These are phyloP conservation scores for Magnusiomyces tetraspermus DNA, from an alignment of 1,139 yeast species.

Conservation along the genomic window DNA sequence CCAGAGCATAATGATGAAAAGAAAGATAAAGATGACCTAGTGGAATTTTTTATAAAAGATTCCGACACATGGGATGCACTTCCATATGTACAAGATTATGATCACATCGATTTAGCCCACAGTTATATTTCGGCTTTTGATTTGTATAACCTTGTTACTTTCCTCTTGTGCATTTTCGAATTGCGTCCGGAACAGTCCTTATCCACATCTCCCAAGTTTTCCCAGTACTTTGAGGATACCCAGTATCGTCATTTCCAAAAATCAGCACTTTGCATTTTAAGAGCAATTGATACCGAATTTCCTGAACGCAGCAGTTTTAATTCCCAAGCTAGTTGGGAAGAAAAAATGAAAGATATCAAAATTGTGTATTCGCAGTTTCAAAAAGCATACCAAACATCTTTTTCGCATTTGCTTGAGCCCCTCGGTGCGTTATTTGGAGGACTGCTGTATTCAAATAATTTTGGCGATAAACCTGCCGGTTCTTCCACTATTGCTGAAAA, in stretches of 20 bases:
- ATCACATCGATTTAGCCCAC: slow-evolving; percentile 1
- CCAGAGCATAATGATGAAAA: slow-evolving; percentile 9
- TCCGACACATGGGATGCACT: slow-evolving; percentile 28
- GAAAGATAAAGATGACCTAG: slow-evolving; percentile 22
- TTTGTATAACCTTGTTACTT: slow-evolving; percentile 21
- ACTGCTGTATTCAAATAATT: slow-evolving; percentile 14
- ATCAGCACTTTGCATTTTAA: slow-evolving; percentile 17
- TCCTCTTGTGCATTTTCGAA: slow-evolving; percentile 22
- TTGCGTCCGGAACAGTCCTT: slow-evolving; percentile 16
- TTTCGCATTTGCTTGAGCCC: slow-evolving; percentile 23
- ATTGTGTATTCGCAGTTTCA: slow-evolving; percentile 20
- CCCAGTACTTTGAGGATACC: slow-evolving; percentile 11
- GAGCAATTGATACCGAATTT: slow-evolving; percentile 15
- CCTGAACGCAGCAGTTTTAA: slow-evolving; percentile 5
- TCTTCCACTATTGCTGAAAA: not conserved
- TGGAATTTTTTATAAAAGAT: slow-evolving; percentile 17
- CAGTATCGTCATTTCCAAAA: slow-evolving; percentile 13
- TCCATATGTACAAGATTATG: slow-evolving; percentile 22
- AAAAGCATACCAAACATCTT: slow-evolving; percentile 16
- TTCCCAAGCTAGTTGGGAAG: slow-evolving; percentile 1
- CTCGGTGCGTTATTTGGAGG: slow-evolving; percentile 23
- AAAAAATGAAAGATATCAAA: slow-evolving; percentile 14
- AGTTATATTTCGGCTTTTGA: slow-evolving; percentile 20
- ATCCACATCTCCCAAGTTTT: slow-evolving; percentile 10
- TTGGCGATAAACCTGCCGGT: not conserved